phyloP scores from a whole-genome alignment of 768 basidiomycete species.

The Mycena albidolilacea region DNA sequence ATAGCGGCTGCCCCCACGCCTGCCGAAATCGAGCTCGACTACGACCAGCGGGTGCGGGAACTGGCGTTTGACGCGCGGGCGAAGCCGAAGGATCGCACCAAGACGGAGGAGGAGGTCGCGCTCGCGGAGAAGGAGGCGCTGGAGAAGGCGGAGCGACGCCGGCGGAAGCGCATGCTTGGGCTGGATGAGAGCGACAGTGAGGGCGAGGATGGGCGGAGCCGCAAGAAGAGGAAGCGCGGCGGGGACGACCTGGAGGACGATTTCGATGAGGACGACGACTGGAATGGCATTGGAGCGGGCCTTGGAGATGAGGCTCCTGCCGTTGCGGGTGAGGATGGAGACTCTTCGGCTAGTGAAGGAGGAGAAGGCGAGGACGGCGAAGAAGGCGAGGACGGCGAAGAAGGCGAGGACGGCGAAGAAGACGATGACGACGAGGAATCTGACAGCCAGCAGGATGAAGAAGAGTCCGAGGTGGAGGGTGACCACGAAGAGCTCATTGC shows the following conservation, averaged over 20 bases:
- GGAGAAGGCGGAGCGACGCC: slow-evolving; percentile 86
- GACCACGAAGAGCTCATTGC: slow-evolving; percentile 62
- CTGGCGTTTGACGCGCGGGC: slow-evolving; percentile 95
- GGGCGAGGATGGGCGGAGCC: slow-evolving; percentile 62
- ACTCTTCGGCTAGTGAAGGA: slow-evolving; percentile 50
- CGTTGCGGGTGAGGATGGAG: slow-evolving; percentile 50
- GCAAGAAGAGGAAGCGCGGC: slow-evolving; percentile 66
- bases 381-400: slow-evolving; percentile 53
- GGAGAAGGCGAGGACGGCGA: slow-evolving; percentile 56
- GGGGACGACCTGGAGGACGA: slow-evolving; percentile 96
- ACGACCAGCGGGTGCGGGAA: slow-evolving; percentile 93
- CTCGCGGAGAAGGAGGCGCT: slow-evolving; percentile 88
- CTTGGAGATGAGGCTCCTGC: slow-evolving; percentile 50
- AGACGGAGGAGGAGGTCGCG: slow-evolving; percentile 96
- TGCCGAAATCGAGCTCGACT: slow-evolving; percentile 69
- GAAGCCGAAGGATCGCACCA: slow-evolving; percentile 94
- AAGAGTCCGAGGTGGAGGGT: slow-evolving; percentile 56
- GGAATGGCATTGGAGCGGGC: slow-evolving; percentile 59
- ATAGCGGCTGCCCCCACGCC: slow-evolving; percentile 46
- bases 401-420: slow-evolving; percentile 55
- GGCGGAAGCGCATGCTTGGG: slow-evolving; percentile 90
- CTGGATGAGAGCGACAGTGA: slow-evolving; percentile 78
- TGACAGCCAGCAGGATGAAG: slow-evolving; percentile 51
- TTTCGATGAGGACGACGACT: slow-evolving; percentile 66
- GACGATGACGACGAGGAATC: slow-evolving; percentile 62